phyloP scores from a whole-genome alignment of 108 stramenopile genomes.

The Schizochytrium sp. region DNA sequence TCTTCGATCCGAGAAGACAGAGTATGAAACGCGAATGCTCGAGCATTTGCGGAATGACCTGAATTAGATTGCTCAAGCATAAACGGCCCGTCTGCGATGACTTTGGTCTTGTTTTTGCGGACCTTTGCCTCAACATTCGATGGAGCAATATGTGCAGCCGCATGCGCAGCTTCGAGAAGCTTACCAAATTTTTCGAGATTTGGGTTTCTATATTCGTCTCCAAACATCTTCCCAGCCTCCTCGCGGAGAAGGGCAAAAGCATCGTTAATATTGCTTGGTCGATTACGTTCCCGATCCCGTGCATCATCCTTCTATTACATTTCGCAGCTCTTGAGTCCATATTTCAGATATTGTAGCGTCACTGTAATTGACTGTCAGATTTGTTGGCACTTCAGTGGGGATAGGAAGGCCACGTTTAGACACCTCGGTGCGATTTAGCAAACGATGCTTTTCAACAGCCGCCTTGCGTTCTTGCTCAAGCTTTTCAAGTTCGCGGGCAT shows the following conservation, averaged over 20 bases:
- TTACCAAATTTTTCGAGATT: neutral
- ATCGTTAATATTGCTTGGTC: neutral
- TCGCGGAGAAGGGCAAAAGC: neutral
- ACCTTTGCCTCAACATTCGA: neutral
- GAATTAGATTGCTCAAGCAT: neutral
- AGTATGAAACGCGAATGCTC: neutral
- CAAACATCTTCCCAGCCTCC: neutral
- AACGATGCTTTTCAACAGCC: neutral
- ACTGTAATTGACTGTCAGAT: no score
- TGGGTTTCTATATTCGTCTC: neutral
- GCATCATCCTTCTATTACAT: slow-evolving; percentile 10
- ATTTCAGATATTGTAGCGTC: neutral
- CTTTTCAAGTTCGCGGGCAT: neutral
- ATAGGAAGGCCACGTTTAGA: neutral
- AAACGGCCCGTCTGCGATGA: neutral
- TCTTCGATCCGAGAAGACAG: neutral
- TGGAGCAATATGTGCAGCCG: neutral
- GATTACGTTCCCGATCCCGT: neutral
- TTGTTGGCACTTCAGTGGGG: neutral
- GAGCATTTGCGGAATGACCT: neutral
- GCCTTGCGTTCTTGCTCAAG: neutral
- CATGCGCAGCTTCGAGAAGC: neutral
- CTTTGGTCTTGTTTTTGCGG: neutral
- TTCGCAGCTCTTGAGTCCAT: neutral
- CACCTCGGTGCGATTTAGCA: slow-evolving; percentile 25